phyloP scores from a whole-genome alignment of 306 rosid genomes.

The Cicer judaicum region DNA sequence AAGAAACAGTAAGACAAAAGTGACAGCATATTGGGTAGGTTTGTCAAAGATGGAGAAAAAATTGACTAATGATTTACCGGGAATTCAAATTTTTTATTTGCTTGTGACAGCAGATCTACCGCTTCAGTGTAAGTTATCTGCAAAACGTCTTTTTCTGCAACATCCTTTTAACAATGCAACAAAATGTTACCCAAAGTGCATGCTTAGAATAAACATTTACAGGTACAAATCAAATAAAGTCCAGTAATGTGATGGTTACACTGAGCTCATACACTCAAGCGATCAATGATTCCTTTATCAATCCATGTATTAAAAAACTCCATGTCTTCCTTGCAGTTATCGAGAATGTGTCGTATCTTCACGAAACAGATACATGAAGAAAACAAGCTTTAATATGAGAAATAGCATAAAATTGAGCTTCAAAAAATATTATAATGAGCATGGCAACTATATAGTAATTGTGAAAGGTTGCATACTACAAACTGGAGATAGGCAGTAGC shows the following conservation, averaged over 20 bases:
- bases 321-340: constrained; percentile 97
- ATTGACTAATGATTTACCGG: constrained; percentile 59
- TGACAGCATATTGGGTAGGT: constrained; percentile 7
- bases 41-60: constrained; percentile 5
- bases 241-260: constrained; percentile 50
- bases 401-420: constrained; percentile 23
- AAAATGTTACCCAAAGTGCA: constrained; percentile 28
- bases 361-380: constrained; percentile 38
- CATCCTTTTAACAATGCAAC: constrained; percentile 62
- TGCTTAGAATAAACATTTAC: constrained; percentile 23
- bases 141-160: constrained; percentile 75
- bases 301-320: constrained; percentile 93
- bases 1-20: constrained; percentile 15
- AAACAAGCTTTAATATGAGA: constrained; percentile 19
- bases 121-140: constrained; percentile 94
- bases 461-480: constrained; percentile 77
- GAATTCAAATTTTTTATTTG: constrained; percentile 92
- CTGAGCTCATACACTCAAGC: constrained; percentile 82
- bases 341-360: constrained; percentile 80
- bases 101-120: constrained; percentile 71
- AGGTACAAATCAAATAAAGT: constrained; percentile 20
- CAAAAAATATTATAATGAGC: constrained; percentile 32
- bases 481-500: constrained; percentile 98
- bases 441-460: constrained; percentile 41
- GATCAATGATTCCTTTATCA: constrained; percentile 85